Base-by-base conservation (phyloP, 345 rosid species). In the Mercurialis annua region DNA sequence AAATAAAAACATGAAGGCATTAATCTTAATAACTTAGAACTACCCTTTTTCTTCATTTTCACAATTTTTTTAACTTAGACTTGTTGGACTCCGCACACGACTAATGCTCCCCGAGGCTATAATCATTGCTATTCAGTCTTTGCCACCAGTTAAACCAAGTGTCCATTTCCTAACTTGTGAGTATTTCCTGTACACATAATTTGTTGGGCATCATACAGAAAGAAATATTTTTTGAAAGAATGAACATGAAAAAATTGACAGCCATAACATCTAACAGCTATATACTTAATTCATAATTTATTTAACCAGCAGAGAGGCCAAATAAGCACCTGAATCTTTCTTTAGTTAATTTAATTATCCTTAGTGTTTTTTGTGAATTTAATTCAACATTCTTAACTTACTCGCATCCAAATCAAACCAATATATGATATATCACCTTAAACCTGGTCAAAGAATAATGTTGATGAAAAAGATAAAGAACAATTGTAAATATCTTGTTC, bases 101-200 rank as follows among this genome's bases (percentile, higher is more conserved):
- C 87, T 89, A 67, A 94, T 94, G 85, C 87, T 82, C 40, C 98
- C 99, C 63, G 95, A 86, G 69, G 97, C 91, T 82, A 96, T 83
- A 56, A 94, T 82, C 61, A 94, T 82, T 69, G 99, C 99, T 73
- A 94, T 88, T 64, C 50, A 78, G 67, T 91, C 96, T 73, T 72
- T 63, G 30, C 97, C 95, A 10, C 99, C 95, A 4, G 86, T 80
- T 72, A 94, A 82, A 76, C 97, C 92, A 71, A 91, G 87, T 69
- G 99, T 94, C 95, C 91, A 86, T 63, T 82, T 89, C 72, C 81
- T 78, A 65, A 91, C 97, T 79, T 82, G 71, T 0, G 96, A 87
- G 74, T 94, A 94, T 76, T 83, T 91, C 76, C 99, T 94, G 84
- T 59, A 68, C n/a, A 62, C 67, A 57, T 46, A 64, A 42, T 44